These are phyloP conservation scores for Linderniella brevidens DNA, from an alignment of 257 asterid genomes.

Conservation along the genomic window DNA sequence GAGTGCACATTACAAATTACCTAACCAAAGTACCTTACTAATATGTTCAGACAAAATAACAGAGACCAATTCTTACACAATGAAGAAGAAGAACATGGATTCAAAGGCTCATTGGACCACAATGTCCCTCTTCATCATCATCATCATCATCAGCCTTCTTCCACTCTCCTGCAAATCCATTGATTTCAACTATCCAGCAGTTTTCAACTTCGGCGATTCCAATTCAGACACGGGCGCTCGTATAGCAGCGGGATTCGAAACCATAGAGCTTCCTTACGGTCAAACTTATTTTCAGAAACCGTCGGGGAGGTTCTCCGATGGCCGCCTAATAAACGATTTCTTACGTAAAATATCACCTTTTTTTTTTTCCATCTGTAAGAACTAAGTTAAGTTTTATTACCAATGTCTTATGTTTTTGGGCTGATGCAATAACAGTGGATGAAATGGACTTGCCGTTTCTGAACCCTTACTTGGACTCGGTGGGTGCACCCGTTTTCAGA, in stretches of 20 bases:
- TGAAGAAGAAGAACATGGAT: constrained; percentile 23
- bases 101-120: no score
- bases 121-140: constrained; percentile 19
- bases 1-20: constrained; percentile 25
- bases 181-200: constrained; percentile 77
- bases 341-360: constrained; percentile 25
- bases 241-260: constrained; percentile 47
- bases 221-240: constrained; percentile 87
- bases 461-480: constrained; percentile 67
- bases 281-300: constrained; percentile 70
- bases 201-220: constrained; percentile 96
- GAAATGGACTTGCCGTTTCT: constrained; percentile 79
- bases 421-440: constrained; percentile 38
- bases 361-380: no score
- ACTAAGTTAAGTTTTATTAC: no score
- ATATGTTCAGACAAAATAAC: constrained; percentile 8
- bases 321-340: constrained; percentile 66
- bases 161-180: constrained; percentile 19
- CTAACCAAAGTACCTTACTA: constrained; percentile 11
- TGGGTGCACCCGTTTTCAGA: constrained; percentile 54
- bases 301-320: constrained; percentile 84
- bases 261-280: constrained; percentile 73
- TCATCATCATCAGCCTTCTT: constrained; percentile 17
- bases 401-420: no score
- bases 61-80: constrained; percentile 7